Percentiles rank a stretch among this genome's conserved stretches.
Evolutionary conservation across 2,329 filamentous ascomycete species (phyloP).

Genomic region (Xylaria sp.): DNA sequence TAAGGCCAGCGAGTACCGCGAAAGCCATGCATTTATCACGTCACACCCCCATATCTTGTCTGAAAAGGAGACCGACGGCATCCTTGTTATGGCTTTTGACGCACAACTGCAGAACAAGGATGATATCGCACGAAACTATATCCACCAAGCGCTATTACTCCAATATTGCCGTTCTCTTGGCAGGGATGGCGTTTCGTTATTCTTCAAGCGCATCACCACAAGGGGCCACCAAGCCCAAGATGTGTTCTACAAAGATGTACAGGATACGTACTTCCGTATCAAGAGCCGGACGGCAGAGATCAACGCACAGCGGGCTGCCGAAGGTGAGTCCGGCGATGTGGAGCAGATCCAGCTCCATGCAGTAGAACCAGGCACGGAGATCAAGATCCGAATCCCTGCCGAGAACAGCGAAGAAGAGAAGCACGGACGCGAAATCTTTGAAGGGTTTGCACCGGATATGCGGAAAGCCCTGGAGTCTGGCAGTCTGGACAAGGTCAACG

Average conservation of each 20-base stretch:
- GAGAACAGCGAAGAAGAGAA: conserved; percentile 69
- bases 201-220: conserved; percentile 96
- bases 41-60: conserved; percentile 77
- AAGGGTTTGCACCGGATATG: conserved; percentile 81
- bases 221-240: conserved; percentile 87
- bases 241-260: conserved; percentile 91
- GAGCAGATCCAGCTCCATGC: conserved; percentile 98
- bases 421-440: conserved; percentile 76
- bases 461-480: conserved; percentile 84
- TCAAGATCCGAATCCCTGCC: conserved; percentile 83
- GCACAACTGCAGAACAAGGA: conserved; percentile 77
- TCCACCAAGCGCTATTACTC: conserved; percentile 89
- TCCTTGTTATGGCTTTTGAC: conserved; percentile 92
- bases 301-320: conserved; percentile 57
- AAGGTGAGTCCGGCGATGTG: conserved; percentile 63
- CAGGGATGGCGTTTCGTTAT: conserved; percentile 83
- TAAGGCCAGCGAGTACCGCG: conserved; percentile 73
- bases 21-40: conserved; percentile 78
- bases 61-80: conserved; percentile 87
- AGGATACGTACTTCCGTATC: conserved; percentile 84
- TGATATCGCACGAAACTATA: conserved; percentile 81
- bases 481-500: conserved; percentile 86
- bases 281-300: conserved; percentile 78
- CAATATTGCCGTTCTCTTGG: conserved; percentile 95
- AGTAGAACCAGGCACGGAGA: conserved; percentile 89